Base-by-base conservation (phyloP, 805 yeast species). In the Clavispora santaluciae region DNA sequence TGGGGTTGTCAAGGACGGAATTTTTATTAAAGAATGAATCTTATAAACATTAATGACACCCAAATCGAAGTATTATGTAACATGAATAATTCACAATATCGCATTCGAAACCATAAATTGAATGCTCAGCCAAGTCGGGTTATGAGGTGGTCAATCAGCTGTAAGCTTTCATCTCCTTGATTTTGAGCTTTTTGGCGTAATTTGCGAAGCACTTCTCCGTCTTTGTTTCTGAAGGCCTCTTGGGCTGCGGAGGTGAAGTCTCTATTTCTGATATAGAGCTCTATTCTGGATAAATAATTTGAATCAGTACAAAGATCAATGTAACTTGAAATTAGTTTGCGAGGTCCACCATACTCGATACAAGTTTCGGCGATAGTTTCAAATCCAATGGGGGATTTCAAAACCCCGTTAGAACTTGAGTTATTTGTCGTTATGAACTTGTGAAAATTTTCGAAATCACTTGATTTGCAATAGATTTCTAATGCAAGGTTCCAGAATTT, bases 331-430 rank as follows among this genome's bases (percentile, higher is more conserved):
- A 91, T 86, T 36, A 80, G 80, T 17, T 76, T 64, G 28, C 69
- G 62, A 23, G 82, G 81, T 0, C 80, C 85, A 4, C 73, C 66
- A 40, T 68, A 69, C 4, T 51, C 54, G 30, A 75, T 52, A 28
- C 82, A 72, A 28, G 76, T 74, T 12, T 72, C 65, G 41, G 70
- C 84, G 48, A 88, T 80, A 0, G 83, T 80, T 44, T 70, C 72
- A 44, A 81, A 82, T 0, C 91, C 89, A 31, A 88, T 84, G 0
- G 86, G 84, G 0, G 93, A 78, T 45, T 77, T 81, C 33, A 31
- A 40, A 12, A 16, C 21, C 2, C 44, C 11, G 6, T 30, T 23
- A 6, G 22, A 54, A 44, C 34, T 66, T 69, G 1, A 61, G 16
- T 38, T 46, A 22, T 20, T 39, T 24, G 30, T 52, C 22, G 45